Evolutionary conservation across 305 asterid species (phyloP), one percentile per base, ranked within the genome.

Genomic region (Fraxinus baroniana): DNA sequence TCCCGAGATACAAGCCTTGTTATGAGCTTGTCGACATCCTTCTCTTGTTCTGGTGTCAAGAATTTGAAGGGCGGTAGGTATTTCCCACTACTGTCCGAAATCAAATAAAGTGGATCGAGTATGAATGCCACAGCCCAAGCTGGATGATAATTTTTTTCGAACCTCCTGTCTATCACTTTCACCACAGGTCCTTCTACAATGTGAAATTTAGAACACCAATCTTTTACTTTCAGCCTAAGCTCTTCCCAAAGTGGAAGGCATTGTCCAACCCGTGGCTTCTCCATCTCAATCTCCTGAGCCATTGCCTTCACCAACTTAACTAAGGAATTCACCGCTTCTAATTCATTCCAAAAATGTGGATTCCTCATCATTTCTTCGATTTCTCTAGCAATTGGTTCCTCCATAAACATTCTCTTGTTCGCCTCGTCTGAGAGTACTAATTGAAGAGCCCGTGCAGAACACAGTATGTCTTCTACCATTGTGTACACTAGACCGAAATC

Each of bases 161-260:
- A 90, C 83, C 99, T 86, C 85, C 62, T 87, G 15, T 92, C 97
- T 0, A 94, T 74, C 39, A 96, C 80, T 77, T 92, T 93, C 90
- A 90, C 97, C 10, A 92, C 90, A 1, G 91, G 91, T 3, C 88
- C 92, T 79, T 92, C 95, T 0, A 83, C 85, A 33, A 94, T 74
- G 83, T 88, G 94, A 80, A 87, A 96, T 62, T 92, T 94, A 0
- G 93, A 88, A 75, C 98, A 90, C 97, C 98, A 96, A 6, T 93
- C 97, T 82, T 86, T 94, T 41, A 89, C 91, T 82, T 94, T 94
- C 17, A 80, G 83, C 66, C 91, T 83, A 2, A 96, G 94, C 80
- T 96, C 98, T 30, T 94, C 94, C 99, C 99, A 96, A 13, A 96
- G 91, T 0, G 98, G 98, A 7, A 96, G 93, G 87, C 99, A 96